These are phyloP conservation scores for Boletellus ananiceps DNA, from an alignment of 768 basidiomycete species.

Conservation along the genomic window DNA sequence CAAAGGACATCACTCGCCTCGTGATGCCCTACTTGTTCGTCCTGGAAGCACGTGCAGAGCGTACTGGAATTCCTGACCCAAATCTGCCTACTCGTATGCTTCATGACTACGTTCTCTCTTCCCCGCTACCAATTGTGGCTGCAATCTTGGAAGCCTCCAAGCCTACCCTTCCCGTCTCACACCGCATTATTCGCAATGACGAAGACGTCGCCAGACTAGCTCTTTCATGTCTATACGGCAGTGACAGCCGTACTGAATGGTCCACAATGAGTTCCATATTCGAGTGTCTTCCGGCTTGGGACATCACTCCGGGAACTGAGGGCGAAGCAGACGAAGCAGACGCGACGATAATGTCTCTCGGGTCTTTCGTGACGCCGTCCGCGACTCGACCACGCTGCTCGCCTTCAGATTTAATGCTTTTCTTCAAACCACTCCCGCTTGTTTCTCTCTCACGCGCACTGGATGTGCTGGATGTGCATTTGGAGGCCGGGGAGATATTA, in stretches of 20 bases:
- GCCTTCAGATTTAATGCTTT: conserved; percentile 68
- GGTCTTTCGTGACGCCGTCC: conserved; percentile 72
- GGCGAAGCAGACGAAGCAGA: conserved; percentile 73
- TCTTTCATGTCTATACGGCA: conserved; percentile 85
- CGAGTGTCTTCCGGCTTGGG: conserved; percentile 95
- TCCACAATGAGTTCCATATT: conserved; percentile 86
- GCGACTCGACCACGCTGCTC: conserved; percentile 52
- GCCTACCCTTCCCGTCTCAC: conserved; percentile 67
- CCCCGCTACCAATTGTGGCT: conserved; percentile 63
- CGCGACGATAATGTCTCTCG: conserved; percentile 76
- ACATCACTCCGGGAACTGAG: conserved; percentile 49
- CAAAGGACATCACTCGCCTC: conserved; percentile 64
- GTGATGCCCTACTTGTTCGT: conserved; percentile 93
- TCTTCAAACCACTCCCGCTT: conserved; percentile 77
- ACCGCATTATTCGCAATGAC: conserved; percentile 76
- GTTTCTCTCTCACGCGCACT: conserved; percentile 75
- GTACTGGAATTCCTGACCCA: conserved; percentile 67
- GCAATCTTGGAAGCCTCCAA: conserved; percentile 89
- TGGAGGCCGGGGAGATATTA: conserved; percentile 90
- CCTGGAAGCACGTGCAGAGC: conserved; percentile 83
- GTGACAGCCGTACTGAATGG: conserved; percentile 67
- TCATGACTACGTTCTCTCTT: conserved; percentile 65
- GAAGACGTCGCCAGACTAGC: conserved; percentile 83
- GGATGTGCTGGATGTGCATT: conserved; percentile 89
- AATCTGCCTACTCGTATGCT: conserved; percentile 59